Conservation (phyloP, 352 stramenopile species). For the Globisporangium splendens region DNA sequence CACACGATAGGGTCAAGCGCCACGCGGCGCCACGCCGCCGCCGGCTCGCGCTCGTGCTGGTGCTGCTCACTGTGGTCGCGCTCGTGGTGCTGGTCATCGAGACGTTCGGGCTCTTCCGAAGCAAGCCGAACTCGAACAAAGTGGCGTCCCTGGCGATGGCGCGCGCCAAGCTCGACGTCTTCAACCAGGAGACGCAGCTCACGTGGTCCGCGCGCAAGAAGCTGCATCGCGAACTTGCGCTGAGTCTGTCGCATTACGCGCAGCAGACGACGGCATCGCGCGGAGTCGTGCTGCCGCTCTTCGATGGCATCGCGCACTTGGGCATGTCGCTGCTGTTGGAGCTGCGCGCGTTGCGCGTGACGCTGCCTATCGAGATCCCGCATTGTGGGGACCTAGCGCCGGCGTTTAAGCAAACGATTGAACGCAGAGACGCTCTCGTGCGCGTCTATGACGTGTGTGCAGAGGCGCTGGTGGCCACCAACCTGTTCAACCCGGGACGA, state of each 20-base stretch:
- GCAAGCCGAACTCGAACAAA: too few species aligned
- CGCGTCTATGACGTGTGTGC: conserved; percentile 67
- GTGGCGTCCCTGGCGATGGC: too few species aligned
- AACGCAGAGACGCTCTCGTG: conserved; percentile 35
- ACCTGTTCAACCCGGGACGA: conserved; percentile 17
- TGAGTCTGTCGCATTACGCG: conserved; percentile 11
- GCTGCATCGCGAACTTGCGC: conserved; percentile 14
- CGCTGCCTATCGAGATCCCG: conserved; percentile 62
- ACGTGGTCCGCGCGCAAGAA: background rate
- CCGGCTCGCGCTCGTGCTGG: too few species aligned
- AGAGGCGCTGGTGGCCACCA: conserved; percentile 26
- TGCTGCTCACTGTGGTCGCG: too few species aligned
- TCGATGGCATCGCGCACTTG: conserved; percentile 51
- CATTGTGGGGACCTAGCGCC: conserved; percentile 63
- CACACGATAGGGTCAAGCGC: too few species aligned
- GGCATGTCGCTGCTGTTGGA: conserved; percentile 64
- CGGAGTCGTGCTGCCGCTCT: conserved; percentile 63
- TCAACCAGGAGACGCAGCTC: background rate
- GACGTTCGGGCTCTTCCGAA: too few species aligned
- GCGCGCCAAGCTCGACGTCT: too few species aligned
- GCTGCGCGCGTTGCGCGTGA: conserved; percentile 43
- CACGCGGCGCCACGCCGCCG: too few species aligned
- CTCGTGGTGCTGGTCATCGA: too few species aligned
- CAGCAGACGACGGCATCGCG: conserved; percentile 28
- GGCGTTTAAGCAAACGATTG: conserved; percentile 28